phyloP scores from a whole-genome alignment of 805 yeast genomes.

The Lipomyces kockii region DNA sequence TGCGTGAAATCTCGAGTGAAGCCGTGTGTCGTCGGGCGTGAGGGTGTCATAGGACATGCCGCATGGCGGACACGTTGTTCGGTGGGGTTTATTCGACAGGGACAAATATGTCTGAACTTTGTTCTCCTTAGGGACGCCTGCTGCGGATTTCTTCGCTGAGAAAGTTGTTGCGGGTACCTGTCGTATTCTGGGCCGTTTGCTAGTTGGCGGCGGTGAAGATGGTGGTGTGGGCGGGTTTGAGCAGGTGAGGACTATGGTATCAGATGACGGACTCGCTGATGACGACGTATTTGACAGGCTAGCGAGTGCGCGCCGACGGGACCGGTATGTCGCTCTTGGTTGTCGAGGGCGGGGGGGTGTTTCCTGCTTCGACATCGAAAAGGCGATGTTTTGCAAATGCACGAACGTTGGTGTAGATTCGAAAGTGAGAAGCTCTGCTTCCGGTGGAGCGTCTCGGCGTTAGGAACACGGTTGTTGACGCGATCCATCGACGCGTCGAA shows the following conservation, averaged over 20 bases:
- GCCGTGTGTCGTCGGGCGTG: conserved; percentile 49
- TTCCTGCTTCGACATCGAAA: neutral
- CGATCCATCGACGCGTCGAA: conserved; percentile 3
- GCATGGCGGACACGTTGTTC: conserved; percentile 53
- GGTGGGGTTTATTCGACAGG: conserved; percentile 29
- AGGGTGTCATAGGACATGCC: conserved; percentile 57
- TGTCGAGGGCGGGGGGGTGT: neutral
- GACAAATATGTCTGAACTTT: conserved; percentile 35
- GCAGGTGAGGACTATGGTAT: neutral
- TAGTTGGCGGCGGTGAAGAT: conserved; percentile 2
- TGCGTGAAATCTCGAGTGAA: conserved; percentile 56
- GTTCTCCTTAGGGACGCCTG: neutral
- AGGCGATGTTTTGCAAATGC: neutral
- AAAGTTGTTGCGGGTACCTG: too few relatives aligned
- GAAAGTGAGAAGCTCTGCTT: neutral
- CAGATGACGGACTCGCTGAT: neutral
- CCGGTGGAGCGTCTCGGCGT: too few relatives aligned
- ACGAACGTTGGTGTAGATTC: neutral
- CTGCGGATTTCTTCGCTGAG: neutral
- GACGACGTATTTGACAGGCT: conserved; percentile 9
- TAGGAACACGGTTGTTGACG: too few relatives aligned
- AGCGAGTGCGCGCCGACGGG: neutral
- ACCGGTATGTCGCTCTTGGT: neutral
- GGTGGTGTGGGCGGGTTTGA: neutral
- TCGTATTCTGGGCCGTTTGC: neutral